Evolutionary conservation across 2,329 filamentous ascomycete species (phyloP).

Genomic region (Aureobasidium vineae): DNA sequence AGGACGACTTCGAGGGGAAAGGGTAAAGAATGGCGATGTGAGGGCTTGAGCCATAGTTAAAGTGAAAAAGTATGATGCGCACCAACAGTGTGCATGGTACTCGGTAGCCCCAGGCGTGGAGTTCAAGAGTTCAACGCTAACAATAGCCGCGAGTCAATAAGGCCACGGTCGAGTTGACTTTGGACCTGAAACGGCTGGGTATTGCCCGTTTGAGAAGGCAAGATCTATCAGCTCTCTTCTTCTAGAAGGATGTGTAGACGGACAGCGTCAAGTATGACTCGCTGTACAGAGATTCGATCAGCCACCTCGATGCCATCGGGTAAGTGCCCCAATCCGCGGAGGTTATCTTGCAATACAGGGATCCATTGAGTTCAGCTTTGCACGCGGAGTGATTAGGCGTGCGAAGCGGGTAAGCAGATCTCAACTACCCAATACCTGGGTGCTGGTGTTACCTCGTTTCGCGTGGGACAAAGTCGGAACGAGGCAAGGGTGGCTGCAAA

Average conservation of each 20-base stretch:
- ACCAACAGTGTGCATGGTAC: background rate
- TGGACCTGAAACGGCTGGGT: constrained; percentile 10
- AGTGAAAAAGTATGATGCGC: constrained; percentile 10
- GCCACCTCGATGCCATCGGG: background rate
- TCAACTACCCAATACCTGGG: background rate
- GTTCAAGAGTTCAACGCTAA: background rate
- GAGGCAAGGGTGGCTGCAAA: background rate
- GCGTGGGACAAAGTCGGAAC: background rate
- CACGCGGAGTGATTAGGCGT: background rate
- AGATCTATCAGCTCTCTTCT: constrained; percentile 17
- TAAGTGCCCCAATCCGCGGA: background rate
- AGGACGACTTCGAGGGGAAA: background rate
- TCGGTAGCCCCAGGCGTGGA: background rate
- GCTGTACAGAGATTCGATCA: background rate
- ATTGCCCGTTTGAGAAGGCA: constrained; percentile 9
- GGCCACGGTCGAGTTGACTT: background rate
- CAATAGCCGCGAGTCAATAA: background rate
- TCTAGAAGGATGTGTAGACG: background rate
- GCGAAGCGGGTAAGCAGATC: background rate
- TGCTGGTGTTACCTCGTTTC: background rate
- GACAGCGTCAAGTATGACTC: background rate
- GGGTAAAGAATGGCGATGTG: background rate
- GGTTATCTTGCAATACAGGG: no score
- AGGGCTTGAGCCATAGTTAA: background rate
- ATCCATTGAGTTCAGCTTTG: background rate